Evolutionary conservation across 495 filamentous ascomycete genomes (phyloP), one percentile per base, ranked within the genome.

Genomic region (Mytilinidion resinicola): DNA sequence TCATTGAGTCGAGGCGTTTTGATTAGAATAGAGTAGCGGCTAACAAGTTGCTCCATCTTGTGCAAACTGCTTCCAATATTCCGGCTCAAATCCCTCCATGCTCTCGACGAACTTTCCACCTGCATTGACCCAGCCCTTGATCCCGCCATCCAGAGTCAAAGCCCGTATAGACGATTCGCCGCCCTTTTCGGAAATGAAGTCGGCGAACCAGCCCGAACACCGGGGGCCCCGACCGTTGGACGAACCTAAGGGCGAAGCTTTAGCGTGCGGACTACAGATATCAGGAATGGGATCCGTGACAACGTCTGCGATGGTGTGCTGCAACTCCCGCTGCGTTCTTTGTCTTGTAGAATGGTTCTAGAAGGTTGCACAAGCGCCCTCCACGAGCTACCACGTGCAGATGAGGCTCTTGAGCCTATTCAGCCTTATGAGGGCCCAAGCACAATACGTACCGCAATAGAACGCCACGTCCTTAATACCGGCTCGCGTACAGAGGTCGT

Each of bases 181-280:
- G 3, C 56, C 69, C 62, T 30, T 67, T 61, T 73, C 65, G 34
- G 70, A 38, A 34, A 75, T 59, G 63, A 76, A 73, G 41, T 77
- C 71, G 44, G 76, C 73, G 64, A 80, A 73, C 75, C 77, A 79
- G 5, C 67, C 74, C 11, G 77, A 76, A 43, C 75, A 78, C 25
- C 77, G 67, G 14, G 75, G 74, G 4, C 73, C 78, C 17, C 76
- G 71, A 20, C 75, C 74, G 30, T 64, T 69, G 10, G 69, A 74
- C 34, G 74, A 75, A 1, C 74, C 77, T 78, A 33, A 14, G 9
- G 9, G 33, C 25, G 35, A 36, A 4, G 17, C 25, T 41, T 42
- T 53, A 38, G 51, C 14, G 14, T 14, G 20, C 2, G 17, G 15
- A 15, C 34, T 48, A 36, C 21, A 53, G 17, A 10, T 15, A 38